Percentiles rank a stretch among this genome's conserved stretches.
Conservation (phyloP, 768 basidiomycete species). For the Suillus lakei region DNA sequence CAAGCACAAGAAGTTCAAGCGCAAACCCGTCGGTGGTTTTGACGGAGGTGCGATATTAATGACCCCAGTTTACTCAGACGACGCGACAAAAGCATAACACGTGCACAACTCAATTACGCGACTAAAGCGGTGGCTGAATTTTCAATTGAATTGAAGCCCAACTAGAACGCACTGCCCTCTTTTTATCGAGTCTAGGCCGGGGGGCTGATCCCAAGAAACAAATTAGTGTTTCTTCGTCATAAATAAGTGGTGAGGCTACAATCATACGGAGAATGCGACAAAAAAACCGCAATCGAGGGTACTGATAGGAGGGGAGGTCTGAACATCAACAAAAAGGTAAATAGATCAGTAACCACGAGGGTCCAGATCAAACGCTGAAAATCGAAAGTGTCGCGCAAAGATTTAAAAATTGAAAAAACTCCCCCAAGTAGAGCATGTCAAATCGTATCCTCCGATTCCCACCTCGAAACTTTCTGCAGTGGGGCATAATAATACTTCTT, state of each 20-base stretch:
- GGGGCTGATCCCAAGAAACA: not conserved
- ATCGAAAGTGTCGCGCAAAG: not conserved
- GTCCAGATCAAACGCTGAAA: not conserved
- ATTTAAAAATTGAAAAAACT: not conserved
- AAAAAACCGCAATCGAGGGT: not conserved
- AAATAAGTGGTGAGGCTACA: not conserved
- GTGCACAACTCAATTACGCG: not conserved
- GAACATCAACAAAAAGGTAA: not conserved
- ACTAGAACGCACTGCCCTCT: not conserved
- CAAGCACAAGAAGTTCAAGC: slow-evolving; percentile 3
- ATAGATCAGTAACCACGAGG: not conserved
- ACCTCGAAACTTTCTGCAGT: slow-evolving; percentile 69
- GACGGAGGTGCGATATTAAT: not conserved
- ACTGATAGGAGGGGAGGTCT: not conserved
- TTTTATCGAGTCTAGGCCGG: not conserved
- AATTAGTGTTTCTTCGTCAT: not conserved
- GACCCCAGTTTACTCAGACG: slow-evolving; percentile 1
- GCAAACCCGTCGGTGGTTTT: not conserved
- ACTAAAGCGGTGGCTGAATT: not conserved
- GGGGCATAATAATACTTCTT: slow-evolving; percentile 87
- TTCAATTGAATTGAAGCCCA: slow-evolving; percentile 1
- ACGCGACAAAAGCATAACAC: slow-evolving; percentile 7
- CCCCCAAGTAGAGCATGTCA: slow-evolving; percentile 13
- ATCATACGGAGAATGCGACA: not conserved
- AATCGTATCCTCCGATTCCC: slow-evolving; percentile 71